These are phyloP conservation scores for Rutidosis leptorrhynchoides DNA, from an alignment of 129 eudicot genomes.

Conservation along the genomic window DNA sequence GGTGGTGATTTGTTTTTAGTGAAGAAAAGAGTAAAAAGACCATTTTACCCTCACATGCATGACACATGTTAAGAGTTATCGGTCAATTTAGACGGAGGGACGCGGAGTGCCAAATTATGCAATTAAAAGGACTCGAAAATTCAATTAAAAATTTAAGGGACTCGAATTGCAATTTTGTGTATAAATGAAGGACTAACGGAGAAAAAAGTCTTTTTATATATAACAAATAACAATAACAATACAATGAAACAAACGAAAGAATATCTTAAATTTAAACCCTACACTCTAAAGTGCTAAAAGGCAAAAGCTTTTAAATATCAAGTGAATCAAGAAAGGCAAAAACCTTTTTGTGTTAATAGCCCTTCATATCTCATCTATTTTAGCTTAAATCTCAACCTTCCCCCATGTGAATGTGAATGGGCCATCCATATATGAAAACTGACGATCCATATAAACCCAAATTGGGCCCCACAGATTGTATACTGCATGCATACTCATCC, in stretches of 20 bases:
- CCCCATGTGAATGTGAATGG: background rate
- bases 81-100: too few species aligned
- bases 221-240: too few species aligned
- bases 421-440: background rate
- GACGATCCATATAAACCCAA: background rate
- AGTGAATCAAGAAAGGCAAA: background rate
- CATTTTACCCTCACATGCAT: too few species aligned
- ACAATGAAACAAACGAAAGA: background rate
- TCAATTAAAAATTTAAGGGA: too few species aligned
- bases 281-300: background rate
- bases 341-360: background rate
- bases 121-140: too few species aligned
- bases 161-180: too few species aligned
- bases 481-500: background rate
- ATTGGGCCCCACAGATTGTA: background rate
- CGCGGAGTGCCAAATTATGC: too few species aligned
- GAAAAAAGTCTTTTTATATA: too few species aligned
- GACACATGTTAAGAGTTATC: too few species aligned
- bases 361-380: background rate
- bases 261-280: background rate
- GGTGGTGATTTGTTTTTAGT: too few species aligned
- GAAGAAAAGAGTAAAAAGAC: too few species aligned
- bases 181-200: too few species aligned
- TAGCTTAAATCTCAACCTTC: background rate
- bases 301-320: background rate